phyloP scores from a whole-genome alignment of 140 eudicot genomes.

The Bidens hawaiensis region DNA sequence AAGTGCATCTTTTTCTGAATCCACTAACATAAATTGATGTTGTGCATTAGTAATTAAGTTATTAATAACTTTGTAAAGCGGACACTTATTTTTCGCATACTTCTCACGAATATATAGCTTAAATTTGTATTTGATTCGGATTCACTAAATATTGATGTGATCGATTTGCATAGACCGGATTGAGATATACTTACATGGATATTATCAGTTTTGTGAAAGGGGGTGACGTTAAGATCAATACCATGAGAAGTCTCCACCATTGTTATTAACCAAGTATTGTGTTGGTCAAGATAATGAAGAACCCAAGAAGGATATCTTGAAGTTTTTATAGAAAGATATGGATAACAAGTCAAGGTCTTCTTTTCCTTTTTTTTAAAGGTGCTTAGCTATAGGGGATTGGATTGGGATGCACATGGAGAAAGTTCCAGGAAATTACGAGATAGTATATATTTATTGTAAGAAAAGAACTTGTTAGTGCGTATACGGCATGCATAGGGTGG shows the following conservation, averaged over 20 bases:
- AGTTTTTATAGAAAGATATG: background rate
- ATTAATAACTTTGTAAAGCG: background rate
- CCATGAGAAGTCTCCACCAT: constrained; percentile 22
- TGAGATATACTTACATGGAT: constrained; percentile 21
- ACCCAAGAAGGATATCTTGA: constrained; percentile 5
- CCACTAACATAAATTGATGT: background rate
- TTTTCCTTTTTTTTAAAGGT: background rate
- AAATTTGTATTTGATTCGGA: background rate
- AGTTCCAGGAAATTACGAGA: constrained; percentile 2
- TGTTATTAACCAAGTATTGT: constrained; percentile 15
- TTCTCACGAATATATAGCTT: background rate
- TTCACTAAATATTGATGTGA: background rate
- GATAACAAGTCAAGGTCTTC: constrained; percentile 11
- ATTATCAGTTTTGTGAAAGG: constrained; percentile 24
- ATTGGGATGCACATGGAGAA: background rate
- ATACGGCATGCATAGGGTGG: background rate
- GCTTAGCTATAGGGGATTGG: background rate
- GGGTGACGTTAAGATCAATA: constrained; percentile 37
- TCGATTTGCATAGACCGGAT: background rate
- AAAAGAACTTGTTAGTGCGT: background rate
- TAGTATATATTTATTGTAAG: constrained; percentile 1
- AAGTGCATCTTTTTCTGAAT: background rate
- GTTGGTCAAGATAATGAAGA: constrained; percentile 17
- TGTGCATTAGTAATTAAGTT: background rate
- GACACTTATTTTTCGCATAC: background rate